Conservation (phyloP, 169 alveolate species). For the Miamiensis avidus region DNA sequence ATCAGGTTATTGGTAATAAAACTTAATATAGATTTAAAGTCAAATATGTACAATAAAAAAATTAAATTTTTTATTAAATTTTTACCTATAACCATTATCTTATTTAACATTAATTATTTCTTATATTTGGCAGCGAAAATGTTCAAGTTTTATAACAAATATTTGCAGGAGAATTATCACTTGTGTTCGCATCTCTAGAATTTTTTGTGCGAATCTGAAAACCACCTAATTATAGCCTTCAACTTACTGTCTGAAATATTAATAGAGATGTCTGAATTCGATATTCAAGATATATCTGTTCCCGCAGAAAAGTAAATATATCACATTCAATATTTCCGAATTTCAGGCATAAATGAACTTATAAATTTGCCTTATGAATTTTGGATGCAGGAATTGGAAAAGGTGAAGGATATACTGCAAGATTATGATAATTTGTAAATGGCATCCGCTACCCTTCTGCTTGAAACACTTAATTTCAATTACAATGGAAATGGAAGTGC, state of each 20-base stretch:
- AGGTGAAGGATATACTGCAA: neutral
- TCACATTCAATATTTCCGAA: neutral
- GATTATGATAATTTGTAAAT: neutral
- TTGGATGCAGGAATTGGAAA: neutral
- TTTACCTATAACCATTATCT: too few species aligned
- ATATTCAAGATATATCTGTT: neutral
- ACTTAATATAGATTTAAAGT: too few species aligned
- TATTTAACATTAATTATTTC: too few species aligned
- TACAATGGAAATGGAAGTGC: neutral
- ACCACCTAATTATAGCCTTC: neutral
- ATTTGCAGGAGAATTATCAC: neutral
- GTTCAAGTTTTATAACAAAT: too few species aligned
- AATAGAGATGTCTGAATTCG: neutral
- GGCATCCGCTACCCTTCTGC: neutral
- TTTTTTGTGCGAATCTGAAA: neutral
- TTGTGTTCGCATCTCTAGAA: neutral
- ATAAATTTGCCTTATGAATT: neutral
- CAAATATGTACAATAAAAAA: too few species aligned
- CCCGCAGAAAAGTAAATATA: neutral
- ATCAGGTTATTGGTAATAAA: too few species aligned
- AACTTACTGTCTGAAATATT: neutral
- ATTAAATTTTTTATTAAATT: too few species aligned
- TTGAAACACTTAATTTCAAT: neutral
- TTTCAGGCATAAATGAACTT: neutral
- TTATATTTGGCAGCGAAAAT: too few species aligned